Percentiles rank a stretch among this genome's conserved stretches.
Conservation (phyloP, 495 filamentous ascomycete genomes). For the Penicillium mononematosum region DNA sequence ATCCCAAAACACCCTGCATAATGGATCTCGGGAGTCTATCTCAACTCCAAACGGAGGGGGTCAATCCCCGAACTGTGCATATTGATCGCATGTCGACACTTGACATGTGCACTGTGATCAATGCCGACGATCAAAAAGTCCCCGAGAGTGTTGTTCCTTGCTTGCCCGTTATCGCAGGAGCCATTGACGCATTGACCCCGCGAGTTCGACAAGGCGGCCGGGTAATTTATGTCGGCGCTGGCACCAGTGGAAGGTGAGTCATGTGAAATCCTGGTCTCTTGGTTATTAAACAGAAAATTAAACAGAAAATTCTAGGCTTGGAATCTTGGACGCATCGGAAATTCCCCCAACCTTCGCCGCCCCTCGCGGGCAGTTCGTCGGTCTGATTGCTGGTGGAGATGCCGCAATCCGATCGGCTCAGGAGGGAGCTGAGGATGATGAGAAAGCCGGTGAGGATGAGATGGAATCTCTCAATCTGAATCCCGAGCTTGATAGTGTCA, state of each 20-base stretch:
- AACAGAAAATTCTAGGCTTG: slow-evolving; percentile 27
- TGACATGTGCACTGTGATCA: slow-evolving; percentile 38
- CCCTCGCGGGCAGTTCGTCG: slow-evolving; percentile 36
- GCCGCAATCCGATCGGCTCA: slow-evolving; percentile 39
- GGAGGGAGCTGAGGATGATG: slow-evolving; percentile 42
- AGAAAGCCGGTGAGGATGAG: slow-evolving; percentile 25
- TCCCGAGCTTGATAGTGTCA: slow-evolving; percentile 34
- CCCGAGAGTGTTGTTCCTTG: slow-evolving; percentile 32
- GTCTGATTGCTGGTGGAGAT: slow-evolving; percentile 41
- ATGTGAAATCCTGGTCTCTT: not conserved
- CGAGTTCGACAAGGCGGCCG: slow-evolving; percentile 39
- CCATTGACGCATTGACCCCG: slow-evolving; percentile 33
- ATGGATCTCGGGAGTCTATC: slow-evolving; percentile 32
- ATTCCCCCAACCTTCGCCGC: slow-evolving; percentile 42
- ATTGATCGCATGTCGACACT: slow-evolving; percentile 39
- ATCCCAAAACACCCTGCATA: not conserved
- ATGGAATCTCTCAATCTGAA: slow-evolving; percentile 28
- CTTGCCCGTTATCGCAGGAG: slow-evolving; percentile 31
- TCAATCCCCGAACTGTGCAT: slow-evolving; percentile 30
- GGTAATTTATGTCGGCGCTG: slow-evolving; percentile 42
- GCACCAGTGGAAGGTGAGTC: slow-evolving; percentile 40
- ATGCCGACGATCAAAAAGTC: slow-evolving; percentile 35
- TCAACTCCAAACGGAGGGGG: slow-evolving; percentile 36
- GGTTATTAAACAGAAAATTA: slow-evolving; percentile 1
- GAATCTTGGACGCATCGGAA: slow-evolving; percentile 43